Evolutionary conservation across 169 alveolate genomes (phyloP).

Genomic region (Cryptosporidium baileyi): DNA sequence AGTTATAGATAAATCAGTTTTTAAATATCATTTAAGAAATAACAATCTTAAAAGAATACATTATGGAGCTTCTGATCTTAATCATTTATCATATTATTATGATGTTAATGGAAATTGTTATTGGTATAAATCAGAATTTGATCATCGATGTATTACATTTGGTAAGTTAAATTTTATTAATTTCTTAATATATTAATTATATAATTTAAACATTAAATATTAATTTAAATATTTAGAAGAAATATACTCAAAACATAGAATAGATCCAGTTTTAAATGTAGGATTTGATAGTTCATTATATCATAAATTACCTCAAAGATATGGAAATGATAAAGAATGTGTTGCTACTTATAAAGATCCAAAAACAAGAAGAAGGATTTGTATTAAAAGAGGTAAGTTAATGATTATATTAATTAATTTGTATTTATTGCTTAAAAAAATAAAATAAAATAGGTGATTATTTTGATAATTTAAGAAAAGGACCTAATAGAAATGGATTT

Average conservation of each 20-base stretch:
- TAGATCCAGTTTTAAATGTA: constrained; percentile 41
- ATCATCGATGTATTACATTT: constrained; percentile 10
- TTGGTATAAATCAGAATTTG: constrained; percentile 1
- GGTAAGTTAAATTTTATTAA: constrained; percentile 16
- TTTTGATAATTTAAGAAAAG: constrained; percentile 23
- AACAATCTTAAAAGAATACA: constrained; percentile 51
- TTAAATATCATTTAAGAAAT: not conserved
- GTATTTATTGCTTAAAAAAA: not conserved
- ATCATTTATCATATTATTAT: constrained; percentile 36
- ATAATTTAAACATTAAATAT: not conserved
- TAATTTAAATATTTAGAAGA: not conserved
- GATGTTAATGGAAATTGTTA: constrained; percentile 62
- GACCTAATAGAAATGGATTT: constrained; percentile 49
- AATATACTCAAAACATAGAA: constrained; percentile 16
- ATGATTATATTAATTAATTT: not conserved
- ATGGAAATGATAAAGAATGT: constrained; percentile 54
- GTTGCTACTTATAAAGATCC: constrained; percentile 64
- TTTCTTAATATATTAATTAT: too few species aligned
- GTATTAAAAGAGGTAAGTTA: constrained; percentile 43
- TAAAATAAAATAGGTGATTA: constrained; percentile 49
- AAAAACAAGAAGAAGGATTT: constrained; percentile 10
- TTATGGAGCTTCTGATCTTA: constrained; percentile 4
- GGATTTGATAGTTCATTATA: constrained; percentile 49
- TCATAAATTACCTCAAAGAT: constrained; percentile 14
- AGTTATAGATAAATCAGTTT: not conserved